Percentiles rank a stretch among this genome's conserved stretches.
These are phyloP conservation scores for Russula sp. DNA, from an alignment of 768 basidiomycete species.

Conservation along the genomic window DNA sequence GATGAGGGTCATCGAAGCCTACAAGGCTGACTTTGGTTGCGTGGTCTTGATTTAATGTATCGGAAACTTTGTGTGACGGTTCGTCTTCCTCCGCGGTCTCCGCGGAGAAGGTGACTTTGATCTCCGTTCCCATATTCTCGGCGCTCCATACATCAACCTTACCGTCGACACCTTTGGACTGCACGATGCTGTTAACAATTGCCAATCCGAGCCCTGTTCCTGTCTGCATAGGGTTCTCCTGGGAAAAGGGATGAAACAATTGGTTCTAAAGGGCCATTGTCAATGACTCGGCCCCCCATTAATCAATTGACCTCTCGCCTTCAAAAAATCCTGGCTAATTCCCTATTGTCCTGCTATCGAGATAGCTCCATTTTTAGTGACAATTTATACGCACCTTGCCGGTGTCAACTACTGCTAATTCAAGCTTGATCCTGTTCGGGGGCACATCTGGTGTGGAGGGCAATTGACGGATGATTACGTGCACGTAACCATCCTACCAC, in stretches of 20 bases:
- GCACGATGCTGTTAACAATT: slow-evolving; percentile 89
- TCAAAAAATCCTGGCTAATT: slow-evolving; percentile 87
- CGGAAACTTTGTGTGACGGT: slow-evolving; percentile 18
- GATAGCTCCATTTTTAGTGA: background rate
- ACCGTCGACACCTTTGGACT: slow-evolving; percentile 77
- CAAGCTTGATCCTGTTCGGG: slow-evolving; percentile 60
- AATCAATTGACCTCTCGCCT: slow-evolving; percentile 39
- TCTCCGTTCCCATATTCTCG: slow-evolving; percentile 86
- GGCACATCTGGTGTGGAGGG: slow-evolving; percentile 47
- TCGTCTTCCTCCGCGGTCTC: slow-evolving; percentile 45
- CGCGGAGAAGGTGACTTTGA: slow-evolving; percentile 77
- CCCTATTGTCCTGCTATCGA: slow-evolving; percentile 39
- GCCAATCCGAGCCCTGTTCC: slow-evolving; percentile 93
- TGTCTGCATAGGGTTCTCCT: slow-evolving; percentile 89
- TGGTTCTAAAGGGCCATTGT: slow-evolving; percentile 57
- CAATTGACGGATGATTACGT: slow-evolving; percentile 72
- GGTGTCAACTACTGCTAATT: slow-evolving; percentile 80
- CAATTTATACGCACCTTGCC: slow-evolving; percentile 56
- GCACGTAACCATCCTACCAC: slow-evolving; percentile 73
- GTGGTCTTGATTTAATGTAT: slow-evolving; percentile 26
- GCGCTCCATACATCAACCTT: slow-evolving; percentile 93
- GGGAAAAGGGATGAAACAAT: slow-evolving; percentile 94
- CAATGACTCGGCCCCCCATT: background rate
- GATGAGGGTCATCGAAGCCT: slow-evolving; percentile 59
- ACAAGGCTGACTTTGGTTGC: slow-evolving; percentile 48